These are phyloP conservation scores for Peronosclerospora sorghi DNA, from an alignment of 352 stramenopile species.

Conservation along the genomic window DNA sequence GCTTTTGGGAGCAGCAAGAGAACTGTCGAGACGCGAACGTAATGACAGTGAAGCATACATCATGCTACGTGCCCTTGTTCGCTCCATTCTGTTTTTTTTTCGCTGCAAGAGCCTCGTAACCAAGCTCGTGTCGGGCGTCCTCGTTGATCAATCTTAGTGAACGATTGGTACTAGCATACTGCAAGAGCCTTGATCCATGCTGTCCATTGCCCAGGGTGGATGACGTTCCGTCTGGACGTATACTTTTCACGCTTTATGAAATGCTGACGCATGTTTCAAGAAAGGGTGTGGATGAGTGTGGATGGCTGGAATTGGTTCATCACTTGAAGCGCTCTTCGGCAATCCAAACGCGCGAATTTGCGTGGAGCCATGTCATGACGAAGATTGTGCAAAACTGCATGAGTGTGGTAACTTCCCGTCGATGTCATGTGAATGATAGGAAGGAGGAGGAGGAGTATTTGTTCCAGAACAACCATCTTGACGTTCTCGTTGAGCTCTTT, in stretches of 20 bases:
- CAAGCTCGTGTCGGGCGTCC: constrained; percentile 9
- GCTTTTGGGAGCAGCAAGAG: constrained; percentile 11
- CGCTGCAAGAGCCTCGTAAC: constrained; percentile 5
- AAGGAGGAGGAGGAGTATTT: constrained; percentile 1
- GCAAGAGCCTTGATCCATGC: constrained; percentile 6
- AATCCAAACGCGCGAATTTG: constrained; percentile 2
- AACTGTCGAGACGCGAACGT: constrained; percentile 2
- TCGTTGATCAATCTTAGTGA: constrained; percentile 26
- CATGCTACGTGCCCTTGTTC: constrained; percentile 18
- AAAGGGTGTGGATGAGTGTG: constrained; percentile 7
- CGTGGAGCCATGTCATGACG: constrained; percentile 10
- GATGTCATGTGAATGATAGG: constrained; percentile 3
- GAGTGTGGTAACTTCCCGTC: constrained; percentile 7
- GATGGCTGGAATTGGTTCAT: constrained; percentile 12
- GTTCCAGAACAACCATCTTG: constrained; percentile 7
- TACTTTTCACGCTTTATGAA: constrained; percentile 13
- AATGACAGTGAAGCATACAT: constrained; percentile 22
- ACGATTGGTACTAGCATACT: constrained; percentile 16
- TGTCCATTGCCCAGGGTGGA: constrained; percentile 1
- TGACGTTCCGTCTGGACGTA: constrained; percentile 11
- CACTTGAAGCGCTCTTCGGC: constrained; percentile 13
- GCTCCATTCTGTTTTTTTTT: constrained; percentile 18
- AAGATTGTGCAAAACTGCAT: constrained; percentile 7
- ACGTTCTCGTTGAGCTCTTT: constrained; percentile 12
- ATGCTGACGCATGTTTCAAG: constrained; percentile 17